Percentiles rank a stretch among this genome's conserved stretches.
Evolutionary conservation across 768 basidiomycete genomes (phyloP).

Genomic region (button mushroom (Agaricus bisporus)): DNA sequence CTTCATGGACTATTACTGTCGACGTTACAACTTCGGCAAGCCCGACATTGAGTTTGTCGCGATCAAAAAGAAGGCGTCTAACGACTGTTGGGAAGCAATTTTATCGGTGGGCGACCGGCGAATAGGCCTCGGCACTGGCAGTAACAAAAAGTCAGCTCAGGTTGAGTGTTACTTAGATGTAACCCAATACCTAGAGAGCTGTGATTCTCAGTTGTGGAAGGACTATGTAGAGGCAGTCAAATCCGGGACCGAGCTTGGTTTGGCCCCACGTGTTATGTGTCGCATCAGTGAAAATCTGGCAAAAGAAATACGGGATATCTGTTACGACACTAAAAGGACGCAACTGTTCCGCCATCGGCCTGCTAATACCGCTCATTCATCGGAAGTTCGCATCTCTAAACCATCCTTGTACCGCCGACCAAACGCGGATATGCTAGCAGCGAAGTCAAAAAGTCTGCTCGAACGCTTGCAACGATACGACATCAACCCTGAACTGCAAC

Average conservation of each 20-base stretch:
- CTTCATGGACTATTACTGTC: conserved; percentile 96
- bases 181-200: conserved; percentile 77
- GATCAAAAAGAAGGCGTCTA: conserved; percentile 15
- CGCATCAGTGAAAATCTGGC: conserved; percentile 57
- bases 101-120: conserved; percentile 72
- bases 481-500: conserved; percentile 48
- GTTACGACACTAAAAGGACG: conserved; percentile 57
- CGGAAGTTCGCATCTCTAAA: not conserved
- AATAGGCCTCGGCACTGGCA: conserved; percentile 74
- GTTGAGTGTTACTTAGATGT: conserved; percentile 82
- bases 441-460: conserved; percentile 55
- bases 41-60: conserved; percentile 62
- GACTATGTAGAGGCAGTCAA: conserved; percentile 56
- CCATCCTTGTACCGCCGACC: conserved; percentile 2
- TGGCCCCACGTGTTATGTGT: conserved; percentile 67
- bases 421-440: conserved; percentile 15
- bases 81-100: conserved; percentile 58
- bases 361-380: conserved; percentile 14
- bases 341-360: conserved; percentile 64
- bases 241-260: conserved; percentile 61
- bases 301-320: conserved; percentile 67
- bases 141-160: conserved; percentile 67
- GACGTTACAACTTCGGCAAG: conserved; percentile 63
- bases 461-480: conserved; percentile 55
- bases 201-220: conserved; percentile 78